Evolutionary conservation across 768 basidiomycete species (phyloP).

Genomic region (Calvatia gigantea): DNA sequence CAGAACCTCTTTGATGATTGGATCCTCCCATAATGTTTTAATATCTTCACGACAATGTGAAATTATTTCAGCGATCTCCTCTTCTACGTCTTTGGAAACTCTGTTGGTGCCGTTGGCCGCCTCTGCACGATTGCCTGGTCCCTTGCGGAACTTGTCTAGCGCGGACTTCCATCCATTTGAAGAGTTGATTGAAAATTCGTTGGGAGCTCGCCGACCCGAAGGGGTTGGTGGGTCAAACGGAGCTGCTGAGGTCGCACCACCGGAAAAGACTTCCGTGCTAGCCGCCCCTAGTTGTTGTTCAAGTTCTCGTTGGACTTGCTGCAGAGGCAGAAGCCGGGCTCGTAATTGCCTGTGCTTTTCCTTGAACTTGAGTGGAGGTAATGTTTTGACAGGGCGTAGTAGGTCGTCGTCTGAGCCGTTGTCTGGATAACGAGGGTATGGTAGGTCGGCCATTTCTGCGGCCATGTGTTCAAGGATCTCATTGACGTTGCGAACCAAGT

Average conservation of each 20-base stretch:
- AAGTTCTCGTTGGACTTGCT: constrained; percentile 53
- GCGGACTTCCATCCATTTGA: constrained; percentile 66
- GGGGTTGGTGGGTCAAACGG: constrained; percentile 31
- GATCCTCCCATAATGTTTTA: constrained; percentile 64
- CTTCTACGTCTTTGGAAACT: constrained; percentile 38
- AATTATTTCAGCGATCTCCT: constrained; percentile 56
- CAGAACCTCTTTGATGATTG: constrained; percentile 59
- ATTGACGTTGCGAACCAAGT: constrained; percentile 74
- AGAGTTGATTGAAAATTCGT: constrained; percentile 60
- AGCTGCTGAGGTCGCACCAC: constrained; percentile 34
- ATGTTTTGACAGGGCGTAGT: constrained; percentile 32
- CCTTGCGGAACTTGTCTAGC: constrained; percentile 47
- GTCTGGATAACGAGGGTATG: constrained; percentile 20
- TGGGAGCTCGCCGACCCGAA: constrained; percentile 24
- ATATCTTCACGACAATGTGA: constrained; percentile 64
- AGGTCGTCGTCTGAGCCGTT: constrained; percentile 43
- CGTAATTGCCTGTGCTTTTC: constrained; percentile 61
- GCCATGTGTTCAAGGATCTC: constrained; percentile 54
- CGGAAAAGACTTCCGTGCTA: constrained; percentile 45
- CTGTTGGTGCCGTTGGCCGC: constrained; percentile 19
- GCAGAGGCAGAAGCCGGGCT: constrained; percentile 54
- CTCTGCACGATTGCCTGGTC: constrained; percentile 7
- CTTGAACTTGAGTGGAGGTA: constrained; percentile 47
- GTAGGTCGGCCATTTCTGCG: constrained; percentile 51
- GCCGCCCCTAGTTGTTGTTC: constrained; percentile 59